Percentiles rank a stretch among this genome's conserved stretches.
phyloP scores from a whole-genome alignment of 768 basidiomycete genomes.

The Paxillus ammoniavirescens region DNA sequence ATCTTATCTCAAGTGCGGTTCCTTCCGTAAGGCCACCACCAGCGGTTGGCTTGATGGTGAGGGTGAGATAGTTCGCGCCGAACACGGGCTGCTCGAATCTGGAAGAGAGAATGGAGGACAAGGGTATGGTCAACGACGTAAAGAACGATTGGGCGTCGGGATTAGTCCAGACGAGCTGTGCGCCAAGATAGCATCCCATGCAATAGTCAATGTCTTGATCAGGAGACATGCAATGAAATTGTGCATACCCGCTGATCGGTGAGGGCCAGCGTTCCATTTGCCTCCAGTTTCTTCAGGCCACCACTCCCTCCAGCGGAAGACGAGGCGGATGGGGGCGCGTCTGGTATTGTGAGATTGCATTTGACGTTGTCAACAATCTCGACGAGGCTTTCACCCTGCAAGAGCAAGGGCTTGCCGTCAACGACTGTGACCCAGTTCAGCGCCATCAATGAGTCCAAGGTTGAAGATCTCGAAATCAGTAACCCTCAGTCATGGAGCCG shows the following conservation, averaged over 20 bases:
- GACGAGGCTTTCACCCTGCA: slow-evolving; percentile 61
- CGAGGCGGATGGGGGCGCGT: slow-evolving; percentile 42
- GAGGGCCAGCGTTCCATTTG: slow-evolving; percentile 55
- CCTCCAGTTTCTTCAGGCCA: slow-evolving; percentile 56
- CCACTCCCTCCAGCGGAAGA: slow-evolving; percentile 51
- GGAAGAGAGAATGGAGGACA: slow-evolving; percentile 63
- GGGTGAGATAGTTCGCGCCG: slow-evolving; percentile 60
- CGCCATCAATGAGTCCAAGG: slow-evolving; percentile 48
- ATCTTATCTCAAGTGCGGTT: slow-evolving; percentile 64
- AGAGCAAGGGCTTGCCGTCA: slow-evolving; percentile 54
- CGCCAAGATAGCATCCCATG: not conserved
- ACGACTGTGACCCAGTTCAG: slow-evolving; percentile 77
- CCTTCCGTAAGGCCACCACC: slow-evolving; percentile 67
- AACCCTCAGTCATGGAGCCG: not conserved
- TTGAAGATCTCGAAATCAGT: not conserved
- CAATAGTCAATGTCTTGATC: slow-evolving; percentile 4
- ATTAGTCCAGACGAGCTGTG: slow-evolving; percentile 63
- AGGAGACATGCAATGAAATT: not conserved
- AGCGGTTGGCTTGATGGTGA: slow-evolving; percentile 65
- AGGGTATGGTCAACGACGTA: slow-evolving; percentile 52
- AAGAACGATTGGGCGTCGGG: slow-evolving; percentile 34
- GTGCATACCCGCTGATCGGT: slow-evolving; percentile 70
- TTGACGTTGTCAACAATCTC: slow-evolving; percentile 61
- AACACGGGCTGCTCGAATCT: slow-evolving; percentile 78
- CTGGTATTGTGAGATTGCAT: slow-evolving; percentile 55